These are phyloP conservation scores for Effrenium voratum DNA, from an alignment of 73 alveolate species.

Conservation along the genomic window DNA sequence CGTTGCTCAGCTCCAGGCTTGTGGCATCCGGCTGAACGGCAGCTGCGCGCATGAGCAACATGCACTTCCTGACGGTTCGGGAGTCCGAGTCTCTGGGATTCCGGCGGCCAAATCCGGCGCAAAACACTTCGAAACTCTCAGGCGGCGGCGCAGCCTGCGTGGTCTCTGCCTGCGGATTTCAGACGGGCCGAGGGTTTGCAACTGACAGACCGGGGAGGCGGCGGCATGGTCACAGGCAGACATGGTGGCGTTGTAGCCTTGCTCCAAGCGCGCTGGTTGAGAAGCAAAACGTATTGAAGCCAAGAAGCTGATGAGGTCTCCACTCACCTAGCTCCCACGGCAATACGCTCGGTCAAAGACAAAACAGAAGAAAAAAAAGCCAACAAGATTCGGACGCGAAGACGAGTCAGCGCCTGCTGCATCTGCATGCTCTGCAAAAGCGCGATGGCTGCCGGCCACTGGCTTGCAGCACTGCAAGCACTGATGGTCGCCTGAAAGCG, in stretches of 20 bases:
- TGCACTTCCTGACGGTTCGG: constrained; percentile 37
- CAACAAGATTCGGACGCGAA: too few species aligned
- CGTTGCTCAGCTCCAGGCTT: neutral
- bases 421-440: neutral
- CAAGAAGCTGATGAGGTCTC: constrained; percentile 25
- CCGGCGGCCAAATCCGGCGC: neutral
- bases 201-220: neutral
- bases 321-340: neutral
- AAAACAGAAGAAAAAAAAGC: too few species aligned
- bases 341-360: too few species aligned
- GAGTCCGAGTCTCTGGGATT: neutral
- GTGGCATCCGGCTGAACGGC: constrained; percentile 19
- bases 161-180: constrained; percentile 16
- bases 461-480: constrained; percentile 39
- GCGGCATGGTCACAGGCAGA: constrained; percentile 49
- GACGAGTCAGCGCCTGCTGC: neutral
- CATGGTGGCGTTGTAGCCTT: constrained; percentile 51
- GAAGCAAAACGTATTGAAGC: neutral
- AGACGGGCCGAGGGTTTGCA: neutral
- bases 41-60: constrained; percentile 25
- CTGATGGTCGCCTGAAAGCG: constrained; percentile 23
- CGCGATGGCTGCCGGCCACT: constrained; percentile 26
- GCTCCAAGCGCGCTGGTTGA: neutral
- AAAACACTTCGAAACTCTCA: neutral
- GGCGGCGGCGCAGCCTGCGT: constrained; percentile 14